phyloP scores from a whole-genome alignment of 2,329 filamentous ascomycete species.

The Fusarium guadeloupense region DNA sequence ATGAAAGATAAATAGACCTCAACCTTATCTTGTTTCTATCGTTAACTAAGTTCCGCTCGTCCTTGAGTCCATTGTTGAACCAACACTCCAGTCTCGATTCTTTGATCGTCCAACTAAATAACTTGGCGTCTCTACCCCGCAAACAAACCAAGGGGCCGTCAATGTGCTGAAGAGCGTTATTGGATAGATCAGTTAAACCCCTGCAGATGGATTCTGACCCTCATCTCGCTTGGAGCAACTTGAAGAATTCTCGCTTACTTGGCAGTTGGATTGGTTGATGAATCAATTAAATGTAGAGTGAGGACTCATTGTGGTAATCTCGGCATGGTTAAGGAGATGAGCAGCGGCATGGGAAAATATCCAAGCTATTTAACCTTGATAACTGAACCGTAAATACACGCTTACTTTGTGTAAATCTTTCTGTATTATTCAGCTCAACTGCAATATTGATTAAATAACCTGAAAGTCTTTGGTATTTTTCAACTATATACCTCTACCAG shows the following conservation, averaged over 20 bases:
- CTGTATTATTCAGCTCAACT: too few relatives aligned
- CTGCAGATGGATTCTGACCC: conserved; percentile 1
- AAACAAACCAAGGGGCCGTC: conserved; percentile 1
- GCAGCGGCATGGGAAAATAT: too few relatives aligned
- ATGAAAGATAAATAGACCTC: too few relatives aligned
- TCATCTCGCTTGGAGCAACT: conserved; percentile 11
- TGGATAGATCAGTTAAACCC: background rate
- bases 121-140: conserved; percentile 17
- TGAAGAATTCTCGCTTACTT: background rate
- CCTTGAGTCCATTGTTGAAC: background rate
- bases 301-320: too few relatives aligned
- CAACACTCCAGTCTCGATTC: background rate
- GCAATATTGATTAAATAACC: too few relatives aligned
- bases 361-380: too few relatives aligned
- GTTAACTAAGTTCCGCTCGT: background rate
- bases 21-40: background rate
- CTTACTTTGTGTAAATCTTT: too few relatives aligned
- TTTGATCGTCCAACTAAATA: background rate
- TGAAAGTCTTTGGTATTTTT: too few relatives aligned
- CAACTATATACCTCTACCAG: too few relatives aligned
- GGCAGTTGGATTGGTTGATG: background rate
- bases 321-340: too few relatives aligned
- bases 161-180: background rate
- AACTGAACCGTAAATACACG: too few relatives aligned
- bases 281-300: background rate